Evolutionary conservation across 192 early-diverging fungal species (phyloP).

Genomic region (Rhizophagus prolifer): DNA sequence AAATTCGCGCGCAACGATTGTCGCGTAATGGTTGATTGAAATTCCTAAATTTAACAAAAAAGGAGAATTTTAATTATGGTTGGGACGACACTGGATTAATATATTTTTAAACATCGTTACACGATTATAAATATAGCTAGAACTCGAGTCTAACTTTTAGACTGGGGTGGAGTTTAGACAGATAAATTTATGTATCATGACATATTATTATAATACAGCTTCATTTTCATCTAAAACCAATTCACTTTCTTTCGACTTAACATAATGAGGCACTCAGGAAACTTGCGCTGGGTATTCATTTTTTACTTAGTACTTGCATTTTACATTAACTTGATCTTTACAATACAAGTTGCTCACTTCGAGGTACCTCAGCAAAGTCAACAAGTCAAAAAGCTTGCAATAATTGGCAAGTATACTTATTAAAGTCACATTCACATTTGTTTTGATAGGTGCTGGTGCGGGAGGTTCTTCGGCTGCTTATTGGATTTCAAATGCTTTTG

Average conservation of each 20-base stretch:
- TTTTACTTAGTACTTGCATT: neutral
- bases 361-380: constrained; percentile 1
- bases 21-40: too few species aligned
- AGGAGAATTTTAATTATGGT: neutral
- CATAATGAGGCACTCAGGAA: neutral
- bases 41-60: too few species aligned
- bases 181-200: too few species aligned
- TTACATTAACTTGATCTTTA: neutral
- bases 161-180: too few species aligned
- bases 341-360: neutral
- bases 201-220: too few species aligned
- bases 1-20: too few species aligned
- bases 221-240: too few species aligned
- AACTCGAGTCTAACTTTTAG: too few species aligned
- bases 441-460: constrained; percentile 49
- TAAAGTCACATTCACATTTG: too few species aligned
- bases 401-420: constrained; percentile 15
- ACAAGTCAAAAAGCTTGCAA: constrained; percentile 2
- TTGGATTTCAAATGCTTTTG: constrained; percentile 38
- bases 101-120: neutral
- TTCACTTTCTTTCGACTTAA: too few species aligned
- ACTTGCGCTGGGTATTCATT: neutral
- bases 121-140: too few species aligned
- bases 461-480: constrained; percentile 53
- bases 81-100: neutral